Base-by-base conservation (phyloP, 1,284 basidiomycete species). In the Peniophora sp. region DNA sequence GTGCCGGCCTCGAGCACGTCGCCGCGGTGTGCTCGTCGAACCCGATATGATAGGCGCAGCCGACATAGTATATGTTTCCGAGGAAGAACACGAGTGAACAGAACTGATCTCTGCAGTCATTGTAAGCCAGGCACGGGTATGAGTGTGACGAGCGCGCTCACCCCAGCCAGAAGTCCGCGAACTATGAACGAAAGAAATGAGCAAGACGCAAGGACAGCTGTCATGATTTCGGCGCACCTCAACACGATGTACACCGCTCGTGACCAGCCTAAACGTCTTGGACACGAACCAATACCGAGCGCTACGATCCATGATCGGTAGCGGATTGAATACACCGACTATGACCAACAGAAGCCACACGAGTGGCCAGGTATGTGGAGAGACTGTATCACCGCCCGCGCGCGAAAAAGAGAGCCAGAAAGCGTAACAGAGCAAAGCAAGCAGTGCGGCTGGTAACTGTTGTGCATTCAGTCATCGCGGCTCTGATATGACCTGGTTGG, bases 351-450 rank as follows among this genome's bases (percentile, higher is more conserved):
- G 76, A 9, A 97, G 70, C 92, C 94, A 99, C 0, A 88, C 74
- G 3, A 93, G 68, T 0, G 93, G 93, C 91, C 94, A 98, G 0
- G 81, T 69, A 6, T 74, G 74, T 0, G 78, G 74, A 1, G 67
- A 64, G 23, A 81, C 63, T 10, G 62, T 62, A 0, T 74, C 64
- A 2, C 68, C 62, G 2, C 82, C 85, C 12, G 88, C 71, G 3
- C 75, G 75, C 44, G 79, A 66, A 63, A 95, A 92, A 2, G 91
- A 88, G 43, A 97, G 72, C 83, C 85, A 94, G 64, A 96, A 92
- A 41, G 86, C 83, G 59, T 86, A 88, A 51, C 78, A 81, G 1
- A 97, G 76, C 0, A 85, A 76, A 15, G 83, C 71, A 44, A 95
- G 74, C 17, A 96, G 66, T 54, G 94, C 73, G 12, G 85, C 75